Evolutionary conservation across 352 stramenopile genomes (phyloP), one percentile per base, ranked within the genome.

Genomic region (Pythium sukuiense): DNA sequence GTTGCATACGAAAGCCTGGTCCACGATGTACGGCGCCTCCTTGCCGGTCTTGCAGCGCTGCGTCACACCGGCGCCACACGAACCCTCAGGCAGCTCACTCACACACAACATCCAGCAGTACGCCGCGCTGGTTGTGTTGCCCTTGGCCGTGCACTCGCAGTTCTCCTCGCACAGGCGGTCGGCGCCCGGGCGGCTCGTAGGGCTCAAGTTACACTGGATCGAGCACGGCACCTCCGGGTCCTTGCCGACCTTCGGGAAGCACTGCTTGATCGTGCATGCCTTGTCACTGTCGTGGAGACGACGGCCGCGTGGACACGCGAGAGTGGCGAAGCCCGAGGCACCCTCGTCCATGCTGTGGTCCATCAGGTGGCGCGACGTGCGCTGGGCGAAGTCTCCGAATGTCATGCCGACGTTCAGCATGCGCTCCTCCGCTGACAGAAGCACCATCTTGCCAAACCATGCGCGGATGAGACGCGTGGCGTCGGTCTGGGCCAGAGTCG

Each of bases 71-170:
- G 59, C 30, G 24, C 20, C 59, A 32, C 66, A 72, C 55, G 35
- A 24, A 2, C 46, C 66, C 20, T 55, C 66, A 12, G 67, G 56
- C 8, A 65, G 57, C 27, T 67, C 50, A 33, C 67, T 65, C 41
- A 82, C 76, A 60, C 75, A 82, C 20, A 74, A 62, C 72, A 78
- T 82, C 72, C 75, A 82, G 72, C 75, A 79, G 48, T 60, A 41
- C 29, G 64, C 62, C 13, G 65, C 74, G 58, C 65, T 72, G 12
- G 65, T 63, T 24, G 60, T 67, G 37, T 68, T 64, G 39, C 66
- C 35, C 61, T 72, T 68, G 26, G 73, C 59, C 20, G 50, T 52
- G 62, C 75, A 82, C 5, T 69, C 50, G 43, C 75, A 82, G 63
- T 76, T 66, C 32, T 69, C 71, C 27, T 57, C 75, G 55, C 57